phyloP scores from a whole-genome alignment of 495 filamentous ascomycete species.

The Lophiotrema nucula region DNA sequence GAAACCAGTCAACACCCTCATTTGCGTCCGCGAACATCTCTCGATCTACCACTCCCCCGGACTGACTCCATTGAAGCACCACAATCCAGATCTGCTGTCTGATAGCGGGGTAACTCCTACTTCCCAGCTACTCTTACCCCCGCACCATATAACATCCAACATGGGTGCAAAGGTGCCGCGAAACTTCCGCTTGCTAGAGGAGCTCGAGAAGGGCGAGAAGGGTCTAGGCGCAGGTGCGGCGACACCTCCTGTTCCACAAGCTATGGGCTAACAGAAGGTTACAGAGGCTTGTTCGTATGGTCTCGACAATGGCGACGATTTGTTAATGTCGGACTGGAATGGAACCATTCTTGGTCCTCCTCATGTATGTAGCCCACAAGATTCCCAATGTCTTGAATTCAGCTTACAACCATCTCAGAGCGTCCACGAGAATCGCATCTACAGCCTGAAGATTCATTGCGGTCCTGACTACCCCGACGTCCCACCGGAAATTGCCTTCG shows the following conservation, averaged over 20 bases:
- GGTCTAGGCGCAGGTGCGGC: slow-evolving; percentile 83
- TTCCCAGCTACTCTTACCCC: not conserved
- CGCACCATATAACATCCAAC: slow-evolving; percentile 19
- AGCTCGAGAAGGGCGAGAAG: slow-evolving; percentile 98
- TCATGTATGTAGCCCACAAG: slow-evolving; percentile 62
- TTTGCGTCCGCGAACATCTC: not conserved
- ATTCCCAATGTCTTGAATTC: not conserved
- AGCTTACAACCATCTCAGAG: slow-evolving; percentile 57
- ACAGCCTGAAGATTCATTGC: slow-evolving; percentile 96
- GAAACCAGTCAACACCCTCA: not conserved
- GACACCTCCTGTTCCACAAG: not conserved
- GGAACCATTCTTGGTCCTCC: slow-evolving; percentile 95
- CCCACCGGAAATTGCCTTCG: slow-evolving; percentile 85
- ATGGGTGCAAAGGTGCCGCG: slow-evolving; percentile 86
- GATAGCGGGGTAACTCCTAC: slow-evolving; percentile 19
- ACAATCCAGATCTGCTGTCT: no score
- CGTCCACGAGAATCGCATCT: slow-evolving; percentile 96
- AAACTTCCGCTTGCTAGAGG: slow-evolving; percentile 93
- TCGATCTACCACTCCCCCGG: no score
- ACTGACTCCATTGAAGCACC: no score
- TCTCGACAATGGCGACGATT: slow-evolving; percentile 88
- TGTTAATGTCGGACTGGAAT: slow-evolving; percentile 98
- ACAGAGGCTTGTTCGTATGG: slow-evolving; percentile 96
- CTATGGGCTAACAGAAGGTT: not conserved
- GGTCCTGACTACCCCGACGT: slow-evolving; percentile 83